Evolutionary conservation across 1,284 basidiomycete species (phyloP), one percentile per base, ranked within the genome.

Genomic region (Naganishia cerealis): DNA sequence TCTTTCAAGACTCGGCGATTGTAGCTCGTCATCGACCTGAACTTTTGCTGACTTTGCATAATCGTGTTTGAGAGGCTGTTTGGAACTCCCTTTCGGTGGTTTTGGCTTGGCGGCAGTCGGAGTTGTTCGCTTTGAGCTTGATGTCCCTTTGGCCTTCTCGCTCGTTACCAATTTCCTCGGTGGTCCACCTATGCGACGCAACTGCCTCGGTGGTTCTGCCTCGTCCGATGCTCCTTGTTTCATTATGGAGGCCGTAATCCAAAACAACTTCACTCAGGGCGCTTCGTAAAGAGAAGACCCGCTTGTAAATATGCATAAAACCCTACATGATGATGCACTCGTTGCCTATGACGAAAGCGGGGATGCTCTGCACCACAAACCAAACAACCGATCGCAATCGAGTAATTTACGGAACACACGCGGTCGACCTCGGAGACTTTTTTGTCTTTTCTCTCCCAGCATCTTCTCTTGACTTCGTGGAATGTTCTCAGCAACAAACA

Each of bases 371-470:
- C 29, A 48, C n/a, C 59, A 62, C 59, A 62, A 62, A 62, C 59
- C 59, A 62, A 62, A 62, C 59, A 62, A 62, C 16, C 61, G 61
- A 63, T 63, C 61, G 61, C 53, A 53, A 63, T 63, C 61, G 61
- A 24, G 46, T 50, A 24, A 50, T 50, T 50, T 50, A 33, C 2
- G 29, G 29, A 33, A 33, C 29, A 2, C 46, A 42, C 40, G 10
- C 13, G 16, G 10, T 42, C 16, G 7, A 50, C 46, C 46, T 24
- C 21, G 21, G n/a, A 21, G 10, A 24, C 8, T 24, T 48, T n/a
- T n/a, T 50, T 50, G n/a, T 21, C 46, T 8, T 8, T 8, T 50
- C 24, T 50, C 21, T 24, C 46, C 8, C 46, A 50, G 21, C 3
- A 8, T 50, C 24, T n/a, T 50, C 13, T 15, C 16, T n/a, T 46